These are phyloP conservation scores for Teratosphaeria viscida DNA, from an alignment of 2,329 filamentous ascomycete species.

Conservation along the genomic window DNA sequence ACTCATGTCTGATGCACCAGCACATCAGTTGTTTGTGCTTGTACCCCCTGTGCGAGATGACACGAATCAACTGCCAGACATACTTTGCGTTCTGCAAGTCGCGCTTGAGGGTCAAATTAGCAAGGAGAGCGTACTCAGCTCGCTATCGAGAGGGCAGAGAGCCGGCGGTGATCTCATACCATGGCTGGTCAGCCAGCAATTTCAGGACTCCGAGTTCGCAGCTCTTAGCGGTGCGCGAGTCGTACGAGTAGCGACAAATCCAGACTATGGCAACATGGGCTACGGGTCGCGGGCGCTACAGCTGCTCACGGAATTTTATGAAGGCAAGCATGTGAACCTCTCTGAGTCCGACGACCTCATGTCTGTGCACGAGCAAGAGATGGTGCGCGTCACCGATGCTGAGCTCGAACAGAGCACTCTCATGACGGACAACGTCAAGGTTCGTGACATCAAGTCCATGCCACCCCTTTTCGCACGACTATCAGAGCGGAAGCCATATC, in stretches of 20 bases:
- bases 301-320: slow-evolving; percentile 84
- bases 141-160: slow-evolving; percentile 76
- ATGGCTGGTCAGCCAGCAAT: slow-evolving; percentile 95
- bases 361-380: slow-evolving; percentile 39
- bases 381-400: slow-evolving; percentile 69
- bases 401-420: slow-evolving; percentile 69
- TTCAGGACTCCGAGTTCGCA: slow-evolving; percentile 95
- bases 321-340: slow-evolving; percentile 79
- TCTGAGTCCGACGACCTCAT: slow-evolving; percentile 54
- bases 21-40: slow-evolving; percentile 90
- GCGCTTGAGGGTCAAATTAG: slow-evolving; percentile 92
- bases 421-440: slow-evolving; percentile 76
- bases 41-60: slow-evolving; percentile 74
- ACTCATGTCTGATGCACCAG: slow-evolving; percentile 93
- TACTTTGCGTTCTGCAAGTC: slow-evolving; percentile 88
- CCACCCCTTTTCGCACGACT: slow-evolving; percentile 86
- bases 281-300: slow-evolving; percentile 85
- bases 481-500: slow-evolving; percentile 66
- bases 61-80: slow-evolving; percentile 73
- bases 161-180: slow-evolving; percentile 90
- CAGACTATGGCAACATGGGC: slow-evolving; percentile 84
- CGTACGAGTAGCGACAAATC: slow-evolving; percentile 91
- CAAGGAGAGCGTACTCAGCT: slow-evolving; percentile 80
- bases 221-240: slow-evolving; percentile 83
- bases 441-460: slow-evolving; percentile 83